A percentile compares a stretch with the other conserved stretches of the same genome.
Conservation (phyloP, 805 yeast genomes). For the Candida loeiensis region DNA sequence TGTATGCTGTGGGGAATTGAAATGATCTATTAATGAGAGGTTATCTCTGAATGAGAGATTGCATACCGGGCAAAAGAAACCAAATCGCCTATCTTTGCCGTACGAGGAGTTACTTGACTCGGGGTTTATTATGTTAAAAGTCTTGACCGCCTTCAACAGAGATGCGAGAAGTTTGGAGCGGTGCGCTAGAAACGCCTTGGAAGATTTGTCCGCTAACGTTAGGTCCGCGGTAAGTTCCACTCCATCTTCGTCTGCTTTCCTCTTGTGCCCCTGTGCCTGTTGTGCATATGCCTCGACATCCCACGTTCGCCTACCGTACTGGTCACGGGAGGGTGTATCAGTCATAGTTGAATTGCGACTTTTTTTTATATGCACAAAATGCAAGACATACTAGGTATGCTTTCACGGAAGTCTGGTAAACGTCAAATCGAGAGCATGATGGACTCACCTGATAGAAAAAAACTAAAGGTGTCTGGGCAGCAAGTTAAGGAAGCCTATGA, state of each 20-base stretch:
- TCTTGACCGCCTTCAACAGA: constrained; percentile 32
- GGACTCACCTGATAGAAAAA: neutral
- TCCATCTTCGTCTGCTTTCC: constrained; percentile 7
- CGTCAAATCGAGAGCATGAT: neutral
- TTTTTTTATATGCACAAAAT: neutral
- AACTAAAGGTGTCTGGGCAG: neutral
- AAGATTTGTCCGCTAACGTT: constrained; percentile 13
- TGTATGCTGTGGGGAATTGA: constrained; percentile 70
- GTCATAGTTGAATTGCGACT: neutral
- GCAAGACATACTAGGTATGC: neutral
- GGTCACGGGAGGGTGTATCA: constrained; percentile 32
- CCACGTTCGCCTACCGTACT: constrained; percentile 71
- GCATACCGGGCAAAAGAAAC: constrained; percentile 82
- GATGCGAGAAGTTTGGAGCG: constrained; percentile 28
- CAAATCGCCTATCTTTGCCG: constrained; percentile 59
- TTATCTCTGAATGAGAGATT: constrained; percentile 79
- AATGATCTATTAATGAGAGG: constrained; percentile 76
- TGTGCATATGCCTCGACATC: constrained; percentile 60
- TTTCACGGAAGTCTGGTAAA: neutral
- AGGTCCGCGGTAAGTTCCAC: constrained; percentile 4
- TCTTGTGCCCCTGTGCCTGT: constrained; percentile 36
- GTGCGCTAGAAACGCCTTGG: constrained; percentile 23
- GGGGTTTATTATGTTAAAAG: constrained; percentile 33
- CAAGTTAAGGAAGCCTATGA: no score
- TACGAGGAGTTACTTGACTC: constrained; percentile 13